Conservation (phyloP, 495 filamentous ascomycete species). For the Penicillium cinerascens region DNA sequence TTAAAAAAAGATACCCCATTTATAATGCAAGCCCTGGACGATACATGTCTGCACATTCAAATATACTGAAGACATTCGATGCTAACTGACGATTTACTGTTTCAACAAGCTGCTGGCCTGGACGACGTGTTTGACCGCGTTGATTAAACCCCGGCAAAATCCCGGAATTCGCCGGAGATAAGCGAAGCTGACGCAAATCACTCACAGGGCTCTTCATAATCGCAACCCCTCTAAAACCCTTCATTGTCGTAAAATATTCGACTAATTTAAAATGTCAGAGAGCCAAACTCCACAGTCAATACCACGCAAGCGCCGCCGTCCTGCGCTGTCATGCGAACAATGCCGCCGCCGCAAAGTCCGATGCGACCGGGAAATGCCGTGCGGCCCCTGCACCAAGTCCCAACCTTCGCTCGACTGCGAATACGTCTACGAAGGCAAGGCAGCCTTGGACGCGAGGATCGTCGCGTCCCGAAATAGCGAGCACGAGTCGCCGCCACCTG, state of each 20-base stretch:
- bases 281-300: neutral
- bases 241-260: neutral
- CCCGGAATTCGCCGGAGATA: slow-evolving; percentile 11
- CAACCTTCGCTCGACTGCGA: slow-evolving; percentile 24
- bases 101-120: too few relatives aligned
- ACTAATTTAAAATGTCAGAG: neutral
- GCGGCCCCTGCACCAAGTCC: slow-evolving; percentile 34
- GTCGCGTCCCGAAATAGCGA: slow-evolving; percentile 1
- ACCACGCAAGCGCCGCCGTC: slow-evolving; percentile 36
- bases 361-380: slow-evolving; percentile 42
- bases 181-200: neutral
- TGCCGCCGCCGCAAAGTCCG: slow-evolving; percentile 45
- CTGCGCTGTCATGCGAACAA: slow-evolving; percentile 41
- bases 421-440: slow-evolving; percentile 21
- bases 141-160: slow-evolving; percentile 3
- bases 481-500: slow-evolving; percentile 1
- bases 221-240: neutral
- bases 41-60: too few relatives aligned
- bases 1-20: slow-evolving; percentile 6
- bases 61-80: too few relatives aligned
- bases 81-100: too few relatives aligned
- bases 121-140: neutral
- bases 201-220: neutral
- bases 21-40: too few relatives aligned
- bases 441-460: slow-evolving; percentile 7